Conservation (phyloP, 2,329 filamentous ascomycete genomes). For the Didymella pomorum region DNA sequence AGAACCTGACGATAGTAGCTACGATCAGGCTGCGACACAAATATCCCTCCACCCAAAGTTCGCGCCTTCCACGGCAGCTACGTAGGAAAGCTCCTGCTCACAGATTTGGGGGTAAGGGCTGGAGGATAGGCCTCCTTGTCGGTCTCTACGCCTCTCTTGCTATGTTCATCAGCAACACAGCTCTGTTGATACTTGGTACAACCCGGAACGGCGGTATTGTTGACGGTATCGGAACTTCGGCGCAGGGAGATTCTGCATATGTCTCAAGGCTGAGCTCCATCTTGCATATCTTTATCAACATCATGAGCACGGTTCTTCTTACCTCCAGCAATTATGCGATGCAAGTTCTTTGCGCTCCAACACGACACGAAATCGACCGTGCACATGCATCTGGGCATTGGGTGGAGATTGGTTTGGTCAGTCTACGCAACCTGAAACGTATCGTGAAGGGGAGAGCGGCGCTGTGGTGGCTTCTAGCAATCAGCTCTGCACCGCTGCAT, state of each 20-base stretch:
- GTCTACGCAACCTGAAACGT: not conserved
- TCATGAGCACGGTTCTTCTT: not conserved
- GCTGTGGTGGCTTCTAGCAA: not conserved
- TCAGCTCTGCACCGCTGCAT: not conserved
- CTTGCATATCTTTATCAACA: not conserved
- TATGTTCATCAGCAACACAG: too few species aligned
- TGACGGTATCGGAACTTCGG: too few species aligned
- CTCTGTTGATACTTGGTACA: too few species aligned
- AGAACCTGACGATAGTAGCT: too few species aligned
- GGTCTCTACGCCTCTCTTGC: too few species aligned
- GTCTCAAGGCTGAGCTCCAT: not conserved
- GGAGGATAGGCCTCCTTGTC: too few species aligned
- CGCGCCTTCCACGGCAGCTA: too few species aligned
- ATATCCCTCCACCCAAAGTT: too few species aligned
- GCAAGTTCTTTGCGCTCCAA: not conserved
- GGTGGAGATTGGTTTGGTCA: not conserved
- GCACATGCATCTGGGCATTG: not conserved
- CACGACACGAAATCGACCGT: not conserved
- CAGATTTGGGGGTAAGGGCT: too few species aligned
- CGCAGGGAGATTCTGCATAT: not conserved
- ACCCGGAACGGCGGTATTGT: too few species aligned
- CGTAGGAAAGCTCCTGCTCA: too few species aligned
- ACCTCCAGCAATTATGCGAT: not conserved
- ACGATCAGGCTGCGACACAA: too few species aligned
- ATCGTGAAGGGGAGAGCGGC: not conserved